These are phyloP conservation scores for Salix caprea DNA, from an alignment of 345 rosid genomes.

Conservation along the genomic window DNA sequence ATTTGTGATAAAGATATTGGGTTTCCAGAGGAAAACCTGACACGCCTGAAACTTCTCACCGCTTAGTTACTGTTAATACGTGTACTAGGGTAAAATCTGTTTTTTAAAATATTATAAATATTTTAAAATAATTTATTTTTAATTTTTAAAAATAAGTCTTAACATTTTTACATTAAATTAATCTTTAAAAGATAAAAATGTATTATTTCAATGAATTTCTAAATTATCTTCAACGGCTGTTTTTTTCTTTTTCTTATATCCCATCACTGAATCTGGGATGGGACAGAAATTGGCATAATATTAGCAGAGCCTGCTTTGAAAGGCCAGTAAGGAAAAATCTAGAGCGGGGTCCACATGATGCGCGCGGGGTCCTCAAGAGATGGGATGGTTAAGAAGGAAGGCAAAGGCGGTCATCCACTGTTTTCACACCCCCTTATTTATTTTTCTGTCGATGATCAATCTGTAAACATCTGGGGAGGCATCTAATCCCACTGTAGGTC, in stretches of 20 bases:
- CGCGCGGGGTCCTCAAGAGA: too few relatives aligned
- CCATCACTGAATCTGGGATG: background rate
- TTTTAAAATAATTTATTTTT: too few relatives aligned
- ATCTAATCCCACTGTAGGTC: constrained; percentile 1
- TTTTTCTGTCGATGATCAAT: background rate
- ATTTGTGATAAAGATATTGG: constrained; percentile 17
- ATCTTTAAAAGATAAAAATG: too few relatives aligned
- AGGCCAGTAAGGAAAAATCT: background rate
- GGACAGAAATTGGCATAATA: background rate
- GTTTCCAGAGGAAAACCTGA: constrained; percentile 5
- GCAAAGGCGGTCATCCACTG: background rate
- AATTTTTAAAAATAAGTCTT: too few relatives aligned
- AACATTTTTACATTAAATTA: too few relatives aligned
- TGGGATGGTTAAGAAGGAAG: background rate
- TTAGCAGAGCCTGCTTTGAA: background rate
- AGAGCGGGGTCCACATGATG: constrained; percentile 9
- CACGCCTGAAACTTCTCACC: too few relatives aligned
- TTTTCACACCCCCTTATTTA: background rate
- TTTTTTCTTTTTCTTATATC: too few relatives aligned
- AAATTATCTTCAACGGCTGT: too few relatives aligned
- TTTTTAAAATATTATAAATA: too few relatives aligned
- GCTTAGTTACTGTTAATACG: too few relatives aligned
- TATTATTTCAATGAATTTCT: too few relatives aligned
- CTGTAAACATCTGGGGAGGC: constrained; percentile 4
- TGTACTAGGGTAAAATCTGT: too few relatives aligned